Evolutionary conservation across 352 stramenopile species (phyloP), one percentile per base, ranked within the genome.

Genomic region (Detonula confervacea): DNA sequence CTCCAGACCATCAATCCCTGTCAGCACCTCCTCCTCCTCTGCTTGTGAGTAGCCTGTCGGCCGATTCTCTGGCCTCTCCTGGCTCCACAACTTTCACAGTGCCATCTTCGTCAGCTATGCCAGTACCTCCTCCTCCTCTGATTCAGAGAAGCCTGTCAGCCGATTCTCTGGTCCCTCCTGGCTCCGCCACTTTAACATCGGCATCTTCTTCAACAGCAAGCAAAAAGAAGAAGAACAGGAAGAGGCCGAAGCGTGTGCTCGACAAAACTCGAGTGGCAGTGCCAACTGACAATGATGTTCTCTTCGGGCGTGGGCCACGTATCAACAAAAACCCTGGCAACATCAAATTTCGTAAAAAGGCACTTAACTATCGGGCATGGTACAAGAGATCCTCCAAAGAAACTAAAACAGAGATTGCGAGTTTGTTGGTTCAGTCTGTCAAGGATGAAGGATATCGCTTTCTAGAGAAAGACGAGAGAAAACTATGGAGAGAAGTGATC

Each of bases 311-410:
- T 1, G 79, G 79, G 0, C 60, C 67, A n/a, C 67, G 30, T 22
- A 77, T 63, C 29, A 88, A 90, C 18, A 90, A 88, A 56, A 84
- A 96, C 18, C 86, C 92, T 20, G 81, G 90, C 27, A 96, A 96
- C 81, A 71, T 66, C 14, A 25, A 44, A 16, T 84, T 84, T 39
- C 69, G 76, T 24, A 12, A 47, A 87, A 51, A 96, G 95, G 70
- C 96, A 92, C 52, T 77, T 9, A 42, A 63, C 49, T 33, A 73
- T 46, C 27, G 56, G 30, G 44, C 59, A 14, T 68, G 61, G 66
- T 82, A 77, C 35, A 63, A 77, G 59, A 3, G 30, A 33, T 68
- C 49, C 9, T 67, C 65, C 5, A 82, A 82, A 33, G 59, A 81
- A 7, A 56, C 77, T 42, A 82, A 73, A 29, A 52, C 73, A 33